phyloP scores from a whole-genome alignment of 176 grass and related monocot genomes.

The Pontederia crassipes region DNA sequence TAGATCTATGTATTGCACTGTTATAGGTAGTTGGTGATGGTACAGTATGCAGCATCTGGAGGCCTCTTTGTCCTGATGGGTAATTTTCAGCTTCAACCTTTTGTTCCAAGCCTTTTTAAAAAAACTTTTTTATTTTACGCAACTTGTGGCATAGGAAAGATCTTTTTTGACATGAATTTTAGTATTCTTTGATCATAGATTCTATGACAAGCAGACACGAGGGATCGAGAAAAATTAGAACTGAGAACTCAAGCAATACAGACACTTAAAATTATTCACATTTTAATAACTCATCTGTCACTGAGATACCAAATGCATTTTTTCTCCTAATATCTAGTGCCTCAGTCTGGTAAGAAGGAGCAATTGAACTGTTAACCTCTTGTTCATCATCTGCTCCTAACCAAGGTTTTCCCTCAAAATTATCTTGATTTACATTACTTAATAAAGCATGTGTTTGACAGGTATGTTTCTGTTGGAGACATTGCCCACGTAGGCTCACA shows the following conservation, averaged over 20 bases:
- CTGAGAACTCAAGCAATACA: no score
- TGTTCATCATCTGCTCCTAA: no score
- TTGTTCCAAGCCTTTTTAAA: no score
- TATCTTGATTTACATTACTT: constrained; percentile 7
- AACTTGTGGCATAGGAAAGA: no score
- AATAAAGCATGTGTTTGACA: constrained; percentile 20
- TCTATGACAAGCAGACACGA: no score
- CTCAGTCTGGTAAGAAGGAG: background rate
- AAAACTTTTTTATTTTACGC: no score
- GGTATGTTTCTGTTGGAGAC: constrained; percentile 86
- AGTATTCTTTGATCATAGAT: background rate
- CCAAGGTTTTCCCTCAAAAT: background rate
- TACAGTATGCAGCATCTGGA: constrained; percentile 75
- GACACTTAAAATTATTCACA: no score
- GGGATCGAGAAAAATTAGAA: no score
- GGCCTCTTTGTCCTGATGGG: constrained; percentile 69
- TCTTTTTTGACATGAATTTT: background rate
- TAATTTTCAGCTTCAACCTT: constrained; percentile 25
- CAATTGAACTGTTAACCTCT: no score
- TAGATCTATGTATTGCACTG: constrained; percentile 2
- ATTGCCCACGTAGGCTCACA: constrained; percentile 65
- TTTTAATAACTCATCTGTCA: no score
- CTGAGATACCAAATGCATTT: no score
- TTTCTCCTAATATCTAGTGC: no score
- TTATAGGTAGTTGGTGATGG: constrained; percentile 68